Evolutionary conservation across 2,329 filamentous ascomycete species (phyloP).

Genomic region (Alternaria incomplexa): DNA sequence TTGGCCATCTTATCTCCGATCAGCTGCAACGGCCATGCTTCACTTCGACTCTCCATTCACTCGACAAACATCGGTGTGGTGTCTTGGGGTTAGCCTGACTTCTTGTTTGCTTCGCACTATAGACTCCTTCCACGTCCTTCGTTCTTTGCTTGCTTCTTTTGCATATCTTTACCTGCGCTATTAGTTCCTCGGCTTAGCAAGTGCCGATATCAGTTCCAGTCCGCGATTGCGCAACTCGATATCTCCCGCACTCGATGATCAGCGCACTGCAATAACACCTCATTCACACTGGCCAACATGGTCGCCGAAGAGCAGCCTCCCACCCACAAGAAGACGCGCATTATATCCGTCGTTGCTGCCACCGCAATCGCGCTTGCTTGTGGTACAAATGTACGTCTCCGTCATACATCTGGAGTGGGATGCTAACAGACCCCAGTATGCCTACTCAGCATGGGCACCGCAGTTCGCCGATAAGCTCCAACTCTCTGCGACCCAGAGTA

Average conservation of each 20-base stretch:
- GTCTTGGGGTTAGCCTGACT: slow-evolving; percentile 1
- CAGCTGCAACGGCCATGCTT: slow-evolving; percentile 8
- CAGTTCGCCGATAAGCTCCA: slow-evolving; percentile 88
- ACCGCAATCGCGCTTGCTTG: slow-evolving; percentile 86
- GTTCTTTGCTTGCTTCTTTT: not conserved
- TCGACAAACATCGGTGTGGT: not conserved
- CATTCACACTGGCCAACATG: slow-evolving; percentile 26
- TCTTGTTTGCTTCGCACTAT: not conserved
- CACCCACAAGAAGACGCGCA: slow-evolving; percentile 67
- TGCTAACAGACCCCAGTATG: slow-evolving; percentile 70
- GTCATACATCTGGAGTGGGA: not conserved
- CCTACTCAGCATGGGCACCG: slow-evolving; percentile 96
- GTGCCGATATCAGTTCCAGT: slow-evolving; percentile 14
- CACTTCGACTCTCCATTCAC: slow-evolving; percentile 1
- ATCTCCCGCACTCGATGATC: slow-evolving; percentile 28
- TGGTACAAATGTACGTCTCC: slow-evolving; percentile 79
- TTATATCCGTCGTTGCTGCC: slow-evolving; percentile 83
- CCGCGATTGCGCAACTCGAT: slow-evolving; percentile 5
- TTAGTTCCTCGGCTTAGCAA: slow-evolving; percentile 2
- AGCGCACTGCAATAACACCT: slow-evolving; percentile 18
- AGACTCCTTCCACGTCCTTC: not conserved
- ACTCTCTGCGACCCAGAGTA: slow-evolving; percentile 89
- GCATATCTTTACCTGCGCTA: not conserved
- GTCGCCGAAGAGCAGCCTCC: slow-evolving; percentile 37
- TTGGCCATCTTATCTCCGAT: slow-evolving; percentile 30